Evolutionary conservation across 2,329 filamentous ascomycete genomes (phyloP), one percentile per base, ranked within the genome.

Genomic region (Colletotrichum australisinense): DNA sequence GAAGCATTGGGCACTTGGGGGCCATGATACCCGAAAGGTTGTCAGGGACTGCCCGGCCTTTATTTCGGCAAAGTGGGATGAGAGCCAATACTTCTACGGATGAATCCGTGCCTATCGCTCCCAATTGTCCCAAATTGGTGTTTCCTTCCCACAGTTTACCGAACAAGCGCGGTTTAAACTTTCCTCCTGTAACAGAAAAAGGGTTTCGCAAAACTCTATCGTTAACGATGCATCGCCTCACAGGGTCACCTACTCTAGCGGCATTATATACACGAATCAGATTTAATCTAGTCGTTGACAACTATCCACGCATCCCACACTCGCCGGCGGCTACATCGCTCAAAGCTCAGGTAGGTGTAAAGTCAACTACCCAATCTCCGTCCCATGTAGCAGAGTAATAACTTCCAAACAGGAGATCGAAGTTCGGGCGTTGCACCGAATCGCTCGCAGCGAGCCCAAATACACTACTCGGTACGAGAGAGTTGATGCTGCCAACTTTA

Each of bases 121-220:
- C 49, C 14, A 24, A 12, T 67, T 42, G 22, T 55, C 19, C 42
- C 8, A 30, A 62, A 26, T 14, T 5, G 22, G 28, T 30, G 26
- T 60, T 26, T 57, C 16, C 22, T n/a, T 63, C 9, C 67, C 35
- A 24, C 46, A 32, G 11, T 46, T n/a, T 19, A 24, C n/a, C 30
- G 5, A 32, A 12, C 16, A 30, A 58, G 24, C 30, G 30, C 52
- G 49, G 5, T 56, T 71, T 62, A 70, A 22, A 71, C 55, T 71
- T 73, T 57, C 60, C 52, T 70, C 60, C 56, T 65, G 67, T 65
- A 56, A 69, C 70, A 38, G 30, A 65, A 14, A 56, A 14, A 70
- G 65, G 12, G 60, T 57, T 65, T 62, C 32, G 11, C 24, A 4
- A 70, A 73, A 66, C 24, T 46, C 42, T 71, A 58, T 57, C 24